Evolutionary conservation across 805 yeast genomes (phyloP), one percentile per base, ranked within the genome.

Genomic region (Candida sithepensis): DNA sequence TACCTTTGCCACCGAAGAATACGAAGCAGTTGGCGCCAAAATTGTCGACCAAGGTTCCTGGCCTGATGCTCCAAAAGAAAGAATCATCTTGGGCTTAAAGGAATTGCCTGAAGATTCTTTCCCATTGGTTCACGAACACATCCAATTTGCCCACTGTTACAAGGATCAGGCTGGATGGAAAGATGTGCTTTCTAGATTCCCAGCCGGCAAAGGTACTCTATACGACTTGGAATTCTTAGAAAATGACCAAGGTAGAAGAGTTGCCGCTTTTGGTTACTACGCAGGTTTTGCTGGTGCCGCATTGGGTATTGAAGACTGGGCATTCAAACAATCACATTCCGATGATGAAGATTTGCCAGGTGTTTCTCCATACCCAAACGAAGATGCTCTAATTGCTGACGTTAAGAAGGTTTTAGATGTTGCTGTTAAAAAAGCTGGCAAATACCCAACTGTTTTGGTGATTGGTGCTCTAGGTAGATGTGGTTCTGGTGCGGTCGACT

Each of bases 271-370:
- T 66, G 99, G 99, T n/a, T 94, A 81, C 75, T 92, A 92, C 68
- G 99, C 99, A 40, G 99, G 99, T n/a, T 94, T 94, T 67, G 99
- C 98, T 6, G 99, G 99, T 62, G 99, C 99, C 32, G 99, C 99
- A 30, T 71, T 94, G 47, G 99, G 99, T 61, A 75, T 92, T 44
- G 81, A 81, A 67, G 96, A 90, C 69, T 94, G 98, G 97, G 86
- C 96, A 43, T 85, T 86, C 72, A 92, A 92, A 69, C 92, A 88
- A 68, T 69, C 82, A 34, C 84, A 87, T 66, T 50, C 77, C 8
- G 88, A 82, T 60, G 62, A 72, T 46, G 80, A 82, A 65, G 82
- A 88, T 54, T 74, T 94, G 57, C 87, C 88, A 36, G 88, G 89
- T 45, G 87, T 91, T 39, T 63, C 81, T 28, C 95, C 97, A 39